Percentiles rank a stretch among this genome's conserved stretches.
phyloP scores from a whole-genome alignment of 441 rosid genomes.

The Arabidopsis hybrid region DNA sequence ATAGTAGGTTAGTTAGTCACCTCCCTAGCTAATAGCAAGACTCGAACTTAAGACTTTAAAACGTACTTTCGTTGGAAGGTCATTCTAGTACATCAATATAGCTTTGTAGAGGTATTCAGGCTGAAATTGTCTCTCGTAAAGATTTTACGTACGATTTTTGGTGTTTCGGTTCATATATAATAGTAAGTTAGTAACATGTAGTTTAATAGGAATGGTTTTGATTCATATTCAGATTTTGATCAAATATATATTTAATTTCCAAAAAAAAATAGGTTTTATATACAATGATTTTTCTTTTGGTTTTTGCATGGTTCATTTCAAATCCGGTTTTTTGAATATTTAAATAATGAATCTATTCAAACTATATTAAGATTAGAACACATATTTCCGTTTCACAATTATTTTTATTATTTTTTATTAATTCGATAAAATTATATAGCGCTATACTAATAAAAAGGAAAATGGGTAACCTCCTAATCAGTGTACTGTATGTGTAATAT shows the following conservation, averaged over 20 bases:
- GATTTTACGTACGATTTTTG: not conserved
- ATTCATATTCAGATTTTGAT: not conserved
- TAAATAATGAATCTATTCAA: not conserved
- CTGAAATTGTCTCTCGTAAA: not conserved
- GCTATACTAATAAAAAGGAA: not conserved
- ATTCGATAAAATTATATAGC: not conserved
- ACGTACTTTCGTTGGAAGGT: not conserved
- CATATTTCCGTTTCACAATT: not conserved
- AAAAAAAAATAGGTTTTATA: not conserved
- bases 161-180: not conserved
- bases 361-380: too few relatives aligned
- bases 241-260: not conserved
- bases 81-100: not conserved
- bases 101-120: not conserved
- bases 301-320: not conserved
- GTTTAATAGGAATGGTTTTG: too few relatives aligned
- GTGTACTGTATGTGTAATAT: conserved; percentile 30
- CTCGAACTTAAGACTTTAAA: not conserved
- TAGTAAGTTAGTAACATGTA: too few relatives aligned
- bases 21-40: not conserved
- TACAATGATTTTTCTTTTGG: too few relatives aligned
- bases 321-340: not conserved
- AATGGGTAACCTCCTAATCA: conserved; percentile 33
- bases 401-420: not conserved
- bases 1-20: not conserved